Percentiles rank a stretch among this genome's conserved stretches.
These are phyloP conservation scores for Myriosclerotinia curreyana DNA, from an alignment of 2,329 filamentous ascomycete genomes.

Conservation along the genomic window DNA sequence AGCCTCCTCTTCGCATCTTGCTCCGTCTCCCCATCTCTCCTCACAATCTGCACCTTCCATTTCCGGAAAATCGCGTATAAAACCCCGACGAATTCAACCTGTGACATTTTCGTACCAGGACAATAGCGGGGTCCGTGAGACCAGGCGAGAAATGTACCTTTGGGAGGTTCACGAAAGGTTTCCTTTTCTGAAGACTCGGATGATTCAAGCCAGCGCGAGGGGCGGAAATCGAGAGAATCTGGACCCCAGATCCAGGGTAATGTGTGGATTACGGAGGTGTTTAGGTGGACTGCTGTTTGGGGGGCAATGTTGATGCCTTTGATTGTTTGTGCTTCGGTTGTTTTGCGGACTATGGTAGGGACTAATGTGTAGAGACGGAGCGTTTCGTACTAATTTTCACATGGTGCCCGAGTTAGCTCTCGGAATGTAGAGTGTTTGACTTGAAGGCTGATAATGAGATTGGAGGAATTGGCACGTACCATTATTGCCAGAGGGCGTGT, in stretches of 20 bases:
- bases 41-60: constrained; percentile 20
- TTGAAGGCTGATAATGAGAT: not conserved
- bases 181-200: constrained; percentile 1
- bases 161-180: constrained; percentile 20
- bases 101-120: constrained; percentile 38
- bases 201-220: constrained; percentile 52
- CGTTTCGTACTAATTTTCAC: constrained; percentile 3
- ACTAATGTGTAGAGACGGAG: constrained; percentile 11
- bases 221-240: constrained; percentile 51
- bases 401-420: not conserved
- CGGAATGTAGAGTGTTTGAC: not conserved
- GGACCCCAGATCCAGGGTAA: constrained; percentile 53
- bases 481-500: constrained; percentile 24
- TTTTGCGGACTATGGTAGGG: constrained; percentile 3
- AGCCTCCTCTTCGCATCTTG: constrained; percentile 22
- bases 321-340: constrained; percentile 6
- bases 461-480: constrained; percentile 38
- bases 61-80: constrained; percentile 22
- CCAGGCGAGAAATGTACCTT: constrained; percentile 35
- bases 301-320: constrained; percentile 21
- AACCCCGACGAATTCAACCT: constrained; percentile 38
- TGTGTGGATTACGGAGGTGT: constrained; percentile 46
- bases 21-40: not conserved
- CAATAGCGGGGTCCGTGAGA: constrained; percentile 36
- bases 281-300: constrained; percentile 46